phyloP scores from a whole-genome alignment of 768 basidiomycete species.

The Lactifluus subvellereus region DNA sequence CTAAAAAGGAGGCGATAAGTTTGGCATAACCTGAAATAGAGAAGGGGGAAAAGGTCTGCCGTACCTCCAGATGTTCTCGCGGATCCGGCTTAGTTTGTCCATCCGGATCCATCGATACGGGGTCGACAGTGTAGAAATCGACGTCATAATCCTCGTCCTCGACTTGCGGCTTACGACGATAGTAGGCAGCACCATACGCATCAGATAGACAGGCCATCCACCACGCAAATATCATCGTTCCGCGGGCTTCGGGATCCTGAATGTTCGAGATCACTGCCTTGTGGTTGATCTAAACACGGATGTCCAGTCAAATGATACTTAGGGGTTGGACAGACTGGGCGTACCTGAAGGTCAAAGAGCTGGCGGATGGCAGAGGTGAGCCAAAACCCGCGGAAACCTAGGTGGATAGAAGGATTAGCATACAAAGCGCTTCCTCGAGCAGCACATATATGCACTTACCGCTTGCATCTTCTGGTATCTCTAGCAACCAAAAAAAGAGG shows the following conservation, averaged over 20 bases:
- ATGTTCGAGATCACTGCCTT: slow-evolving; percentile 72
- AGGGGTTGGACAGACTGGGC: slow-evolving; percentile 20
- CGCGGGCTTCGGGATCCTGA: slow-evolving; percentile 65
- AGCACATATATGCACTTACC: slow-evolving; percentile 39
- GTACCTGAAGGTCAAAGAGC: slow-evolving; percentile 67
- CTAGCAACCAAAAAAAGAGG: slow-evolving; percentile 33
- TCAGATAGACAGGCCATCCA: slow-evolving; percentile 89
- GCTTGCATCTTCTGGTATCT: slow-evolving; percentile 65
- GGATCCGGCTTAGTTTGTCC: slow-evolving; percentile 37
- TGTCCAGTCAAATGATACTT: background rate
- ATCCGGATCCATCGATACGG: slow-evolving; percentile 42
- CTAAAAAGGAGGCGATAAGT: slow-evolving; percentile 32
- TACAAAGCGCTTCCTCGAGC: background rate
- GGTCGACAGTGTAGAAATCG: slow-evolving; percentile 77
- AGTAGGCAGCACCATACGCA: slow-evolving; percentile 77
- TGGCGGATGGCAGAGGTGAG: slow-evolving; percentile 71
- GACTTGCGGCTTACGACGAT: slow-evolving; percentile 69
- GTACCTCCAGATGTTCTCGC: slow-evolving; percentile 74
- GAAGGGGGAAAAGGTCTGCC: slow-evolving; percentile 19
- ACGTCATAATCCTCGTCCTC: slow-evolving; percentile 89
- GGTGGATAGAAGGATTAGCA: slow-evolving; percentile 23
- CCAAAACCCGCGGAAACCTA: slow-evolving; percentile 87
- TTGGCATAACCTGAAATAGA: slow-evolving; percentile 2
- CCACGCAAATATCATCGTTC: slow-evolving; percentile 88
- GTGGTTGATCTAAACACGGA: slow-evolving; percentile 64